phyloP scores from a whole-genome alignment of 2,329 filamentous ascomycete species.

The Ophiostoma ulmi region DNA sequence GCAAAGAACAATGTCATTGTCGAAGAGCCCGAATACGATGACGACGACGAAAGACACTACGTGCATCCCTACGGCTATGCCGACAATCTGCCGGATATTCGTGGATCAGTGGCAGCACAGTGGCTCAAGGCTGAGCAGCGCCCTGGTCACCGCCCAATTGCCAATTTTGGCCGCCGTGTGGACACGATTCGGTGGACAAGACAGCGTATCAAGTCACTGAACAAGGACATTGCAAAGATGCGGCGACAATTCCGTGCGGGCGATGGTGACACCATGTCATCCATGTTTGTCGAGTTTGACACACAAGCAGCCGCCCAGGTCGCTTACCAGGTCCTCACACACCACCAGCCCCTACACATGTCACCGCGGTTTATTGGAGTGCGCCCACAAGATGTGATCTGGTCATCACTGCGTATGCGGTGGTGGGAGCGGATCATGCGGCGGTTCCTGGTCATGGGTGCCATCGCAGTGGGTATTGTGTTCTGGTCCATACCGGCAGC shows the following conservation, averaged over 20 bases:
- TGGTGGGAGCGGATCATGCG: constrained; percentile 75
- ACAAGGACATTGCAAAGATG: constrained; percentile 39
- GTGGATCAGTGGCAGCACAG: constrained; percentile 56
- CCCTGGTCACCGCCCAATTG: constrained; percentile 61
- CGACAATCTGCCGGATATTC: constrained; percentile 33
- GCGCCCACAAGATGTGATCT: constrained; percentile 75
- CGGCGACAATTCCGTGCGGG: constrained; percentile 58
- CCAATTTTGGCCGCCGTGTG: constrained; percentile 67
- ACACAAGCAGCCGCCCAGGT: constrained; percentile 76
- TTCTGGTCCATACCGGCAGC: constrained; percentile 80
- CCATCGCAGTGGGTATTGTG: constrained; percentile 68
- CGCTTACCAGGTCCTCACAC: constrained; percentile 75
- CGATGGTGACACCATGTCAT: constrained; percentile 58
- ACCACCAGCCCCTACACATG: constrained; percentile 79
- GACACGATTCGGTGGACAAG: constrained; percentile 86
- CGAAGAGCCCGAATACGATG: constrained; percentile 35
- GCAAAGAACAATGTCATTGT: not conserved
- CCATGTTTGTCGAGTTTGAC: constrained; percentile 90
- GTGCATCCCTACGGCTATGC: constrained; percentile 34
- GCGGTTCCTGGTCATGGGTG: constrained; percentile 56
- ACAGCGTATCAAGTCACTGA: constrained; percentile 50
- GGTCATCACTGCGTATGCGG: constrained; percentile 64
- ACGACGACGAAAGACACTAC: constrained; percentile 46
- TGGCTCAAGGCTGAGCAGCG: constrained; percentile 64
- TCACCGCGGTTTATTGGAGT: constrained; percentile 78